Evolutionary conservation across 176 grass and related monocot species (phyloP), one percentile per base, ranked within the genome.

Genomic region (Oryza glaberrima): DNA sequence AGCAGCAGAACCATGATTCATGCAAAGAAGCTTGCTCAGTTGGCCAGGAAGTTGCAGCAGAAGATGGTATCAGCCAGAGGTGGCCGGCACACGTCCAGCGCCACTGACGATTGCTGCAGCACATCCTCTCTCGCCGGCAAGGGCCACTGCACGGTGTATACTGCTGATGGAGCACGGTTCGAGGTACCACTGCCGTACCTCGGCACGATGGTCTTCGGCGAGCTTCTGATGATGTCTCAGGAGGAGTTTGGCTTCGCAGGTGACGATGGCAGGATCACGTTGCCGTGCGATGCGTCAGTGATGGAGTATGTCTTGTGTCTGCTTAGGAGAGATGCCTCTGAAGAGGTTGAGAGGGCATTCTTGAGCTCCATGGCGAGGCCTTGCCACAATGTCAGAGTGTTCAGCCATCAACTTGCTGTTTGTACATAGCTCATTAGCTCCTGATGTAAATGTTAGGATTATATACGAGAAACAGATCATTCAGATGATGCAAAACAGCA

Each of bases 251-350:
- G 87, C 19, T 84, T 86, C 3, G 52, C 41, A 3, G 22, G 56
- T 28, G 80, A 63, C 58, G 61, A 80, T n/a, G 91, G 82, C 20
- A 85, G 81, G 41, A 96, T 96, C 78, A 96, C 30, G 9, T 32
- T 95, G 80, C 83, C 83, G 0, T 95, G 80, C 7, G 88, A 95
- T 10, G 82, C 79, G 28, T 51, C 35, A 0, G 81, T 77, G 30
- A 75, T 92, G 76, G 85, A 95, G 34, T 90, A 95, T 38, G 80
- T 69, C 0, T 44, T 92, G 68, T 85, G 73, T 6, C 78, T 92
- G 86, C 15, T 95, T n/a, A 76, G 80, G 5, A 76, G 85, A 79
- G 78, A 79, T 11, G 72, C 81, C 2, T 86, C 90, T 1, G 11
- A 83, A 70, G 90, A 90, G 25, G 82, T 92, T 2, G 85, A 86